Evolutionary conservation across 2,329 filamentous ascomycete genomes (phyloP).

Genomic region (Beauveria brongniartii): DNA sequence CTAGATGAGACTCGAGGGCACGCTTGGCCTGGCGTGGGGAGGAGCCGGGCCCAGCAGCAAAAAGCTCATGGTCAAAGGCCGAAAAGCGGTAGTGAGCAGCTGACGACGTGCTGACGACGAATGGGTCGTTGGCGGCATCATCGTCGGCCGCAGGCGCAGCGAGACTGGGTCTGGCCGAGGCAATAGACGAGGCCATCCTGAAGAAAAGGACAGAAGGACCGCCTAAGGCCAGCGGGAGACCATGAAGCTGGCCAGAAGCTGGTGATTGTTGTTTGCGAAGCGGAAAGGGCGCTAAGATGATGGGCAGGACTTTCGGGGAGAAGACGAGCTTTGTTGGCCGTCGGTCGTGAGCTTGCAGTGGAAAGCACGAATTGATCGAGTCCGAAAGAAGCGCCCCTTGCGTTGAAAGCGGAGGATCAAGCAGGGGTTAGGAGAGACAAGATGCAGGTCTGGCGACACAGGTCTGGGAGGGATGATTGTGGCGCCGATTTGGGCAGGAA

Average conservation of each 20-base stretch:
- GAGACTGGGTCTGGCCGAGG: constrained; percentile 34
- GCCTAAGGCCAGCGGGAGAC: constrained; percentile 10
- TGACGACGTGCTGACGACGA: constrained; percentile 40
- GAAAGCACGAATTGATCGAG: not conserved
- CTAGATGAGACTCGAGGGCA: constrained; percentile 82
- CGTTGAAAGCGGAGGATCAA: constrained; percentile 8
- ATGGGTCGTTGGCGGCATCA: constrained; percentile 44
- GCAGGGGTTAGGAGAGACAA: constrained; percentile 10
- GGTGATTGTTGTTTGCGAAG: not conserved
- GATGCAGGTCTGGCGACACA: not conserved
- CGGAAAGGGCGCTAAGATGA: not conserved
- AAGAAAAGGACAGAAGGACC: constrained; percentile 9
- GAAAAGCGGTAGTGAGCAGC: constrained; percentile 62
- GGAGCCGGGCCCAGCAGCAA: constrained; percentile 64
- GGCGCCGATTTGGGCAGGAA: not conserved
- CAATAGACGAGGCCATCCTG: constrained; percentile 37
- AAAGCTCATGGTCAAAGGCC: constrained; percentile 71
- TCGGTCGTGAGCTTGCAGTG: not conserved
- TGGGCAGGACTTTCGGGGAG: not conserved
- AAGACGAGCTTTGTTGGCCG: not conserved
- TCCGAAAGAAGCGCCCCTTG: constrained; percentile 1
- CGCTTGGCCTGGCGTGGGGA: constrained; percentile 83
- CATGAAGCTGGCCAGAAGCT: constrained; percentile 9
- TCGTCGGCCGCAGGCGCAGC: constrained; percentile 37
- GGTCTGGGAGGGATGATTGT: not conserved